These are phyloP conservation scores for Colletotrichum phormii DNA, from an alignment of 2,329 filamentous ascomycete species.

Conservation along the genomic window DNA sequence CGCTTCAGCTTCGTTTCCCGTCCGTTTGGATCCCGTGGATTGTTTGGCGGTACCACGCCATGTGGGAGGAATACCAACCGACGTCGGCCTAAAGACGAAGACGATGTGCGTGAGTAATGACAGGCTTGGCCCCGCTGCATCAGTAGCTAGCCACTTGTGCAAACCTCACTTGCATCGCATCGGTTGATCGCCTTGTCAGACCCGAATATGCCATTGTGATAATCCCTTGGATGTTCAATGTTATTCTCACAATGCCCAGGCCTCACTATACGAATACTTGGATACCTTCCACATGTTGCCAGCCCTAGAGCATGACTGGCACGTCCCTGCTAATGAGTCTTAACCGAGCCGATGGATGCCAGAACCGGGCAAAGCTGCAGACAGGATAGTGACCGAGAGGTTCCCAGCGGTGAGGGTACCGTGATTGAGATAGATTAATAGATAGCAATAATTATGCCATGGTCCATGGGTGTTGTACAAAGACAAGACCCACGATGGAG, in stretches of 20 bases:
- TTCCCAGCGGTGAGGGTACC: conserved; percentile 17
- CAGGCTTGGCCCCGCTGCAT: not conserved
- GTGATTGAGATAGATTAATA: conserved; percentile 31
- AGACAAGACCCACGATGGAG: not conserved
- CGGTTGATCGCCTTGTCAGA: not conserved
- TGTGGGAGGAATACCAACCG: not conserved
- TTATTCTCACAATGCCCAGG: not conserved
- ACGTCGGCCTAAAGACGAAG: not conserved
- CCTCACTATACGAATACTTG: not conserved
- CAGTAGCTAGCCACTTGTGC: not conserved
- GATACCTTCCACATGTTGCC: not conserved
- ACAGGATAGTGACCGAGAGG: not conserved
- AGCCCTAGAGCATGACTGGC: conserved; percentile 5
- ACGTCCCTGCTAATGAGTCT: not conserved
- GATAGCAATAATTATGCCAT: conserved; percentile 19
- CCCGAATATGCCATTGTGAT: not conserved
- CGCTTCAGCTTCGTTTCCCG: conserved; percentile 7
- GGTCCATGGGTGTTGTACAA: not conserved
- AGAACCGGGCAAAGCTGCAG: not conserved
- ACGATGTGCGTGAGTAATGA: not conserved
- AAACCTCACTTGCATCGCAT: not conserved
- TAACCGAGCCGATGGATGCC: not conserved
- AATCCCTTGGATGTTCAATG: not conserved
- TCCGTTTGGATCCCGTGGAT: not conserved
- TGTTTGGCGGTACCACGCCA: not conserved